Evolutionary conservation across 139 green algal genomes (phyloP), one percentile per base, ranked within the genome.

Genomic region (Picochlorum costavermella): DNA sequence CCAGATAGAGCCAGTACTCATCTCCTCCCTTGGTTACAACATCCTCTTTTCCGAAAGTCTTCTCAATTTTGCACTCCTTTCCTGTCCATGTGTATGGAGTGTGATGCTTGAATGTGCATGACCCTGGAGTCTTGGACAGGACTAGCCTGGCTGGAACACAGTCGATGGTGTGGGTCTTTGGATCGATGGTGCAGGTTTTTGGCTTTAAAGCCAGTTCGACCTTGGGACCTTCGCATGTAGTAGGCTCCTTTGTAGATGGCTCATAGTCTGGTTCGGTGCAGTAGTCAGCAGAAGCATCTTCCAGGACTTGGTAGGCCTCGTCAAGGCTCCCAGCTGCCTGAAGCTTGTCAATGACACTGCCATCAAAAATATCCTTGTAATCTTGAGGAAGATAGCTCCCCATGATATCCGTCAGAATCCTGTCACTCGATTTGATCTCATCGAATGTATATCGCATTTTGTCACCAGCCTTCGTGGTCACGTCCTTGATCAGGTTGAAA

Each of bases 121-220:
- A 44, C n/a, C 64, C 64, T 55, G 71, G 71, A 61, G 44, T 49
- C 50, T 69, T 74, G 29, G 30, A 63, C 28, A 78, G 53, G 37
- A 74, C 65, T 12, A 78, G 60, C 60, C 67, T 71, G 49, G 71
- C 61, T 28, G 71, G 65, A 29, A 67, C 53, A 50, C 71, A 78
- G 28, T 64, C 44, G 9, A 77, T 31, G 44, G 66, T 46, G 46
- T 74, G 61, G 50, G 40, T 62, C 9, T 40, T 33, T 1, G 25
- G 3, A 17, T 78, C 31, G 14, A 78, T 36, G 6, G 49, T 28
- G 60, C 71, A 78, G 13, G 31, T 33, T 61, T 74, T 69, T 59
- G 71, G 71, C 10, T 57, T 14, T 20, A 70, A 48, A 8, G 20
- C 43, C 17, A 78, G 64, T 17, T 20, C 55, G 17, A 78, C 60